Conservation (phyloP, 805 yeast genomes). For the Lipomyces starkeyi region DNA sequence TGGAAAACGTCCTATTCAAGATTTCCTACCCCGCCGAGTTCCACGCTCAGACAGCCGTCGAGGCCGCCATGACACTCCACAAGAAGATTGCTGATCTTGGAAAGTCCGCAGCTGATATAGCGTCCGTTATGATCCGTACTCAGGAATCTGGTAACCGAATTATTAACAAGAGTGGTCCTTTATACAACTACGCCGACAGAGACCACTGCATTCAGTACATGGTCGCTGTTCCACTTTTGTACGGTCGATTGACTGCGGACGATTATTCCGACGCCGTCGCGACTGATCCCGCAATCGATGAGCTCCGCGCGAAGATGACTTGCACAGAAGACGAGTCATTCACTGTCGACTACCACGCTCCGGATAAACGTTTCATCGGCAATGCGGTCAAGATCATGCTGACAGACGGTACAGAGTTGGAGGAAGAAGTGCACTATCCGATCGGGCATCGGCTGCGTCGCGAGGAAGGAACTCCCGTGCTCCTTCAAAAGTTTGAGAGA, state of each 20-base stretch:
- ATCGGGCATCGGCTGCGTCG: slow-evolving; percentile 64
- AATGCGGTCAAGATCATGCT: slow-evolving; percentile 59
- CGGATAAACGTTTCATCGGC: slow-evolving; percentile 62
- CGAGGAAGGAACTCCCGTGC: slow-evolving; percentile 63
- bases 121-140: slow-evolving; percentile 57
- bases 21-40: slow-evolving; percentile 70
- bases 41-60: slow-evolving; percentile 70
- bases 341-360: slow-evolving; percentile 61
- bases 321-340: slow-evolving; percentile 58
- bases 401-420: slow-evolving; percentile 59
- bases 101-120: slow-evolving; percentile 57
- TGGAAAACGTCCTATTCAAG: slow-evolving; percentile 67
- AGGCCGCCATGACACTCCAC: slow-evolving; percentile 58
- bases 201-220: slow-evolving; percentile 70
- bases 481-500: slow-evolving; percentile 57
- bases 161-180: slow-evolving; percentile 64
- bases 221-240: slow-evolving; percentile 62
- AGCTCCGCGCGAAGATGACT: slow-evolving; percentile 58
- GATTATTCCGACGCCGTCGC: slow-evolving; percentile 62
- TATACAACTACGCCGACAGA: slow-evolving; percentile 67
- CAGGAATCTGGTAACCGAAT: slow-evolving; percentile 68
- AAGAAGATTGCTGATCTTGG: slow-evolving; percentile 49
- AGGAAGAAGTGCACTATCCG: slow-evolving; percentile 62
- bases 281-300: slow-evolving; percentile 58
- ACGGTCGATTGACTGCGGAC: slow-evolving; percentile 63